phyloP scores from a whole-genome alignment of 2,329 filamentous ascomycete genomes.

The Colletotrichum tamarilloi region DNA sequence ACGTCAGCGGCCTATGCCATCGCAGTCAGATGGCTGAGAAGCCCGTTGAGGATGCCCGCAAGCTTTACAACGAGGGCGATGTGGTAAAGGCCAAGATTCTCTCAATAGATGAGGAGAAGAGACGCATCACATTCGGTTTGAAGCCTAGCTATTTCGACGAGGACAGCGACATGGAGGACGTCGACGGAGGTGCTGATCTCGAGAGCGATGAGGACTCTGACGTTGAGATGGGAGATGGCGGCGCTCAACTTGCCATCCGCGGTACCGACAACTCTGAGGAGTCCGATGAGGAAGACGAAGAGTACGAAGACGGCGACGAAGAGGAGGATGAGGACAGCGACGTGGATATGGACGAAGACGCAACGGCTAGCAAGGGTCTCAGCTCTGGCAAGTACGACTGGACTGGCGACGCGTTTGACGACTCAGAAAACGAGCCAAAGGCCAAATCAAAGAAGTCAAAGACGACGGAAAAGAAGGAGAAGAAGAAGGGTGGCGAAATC shows the following conservation, averaged over 20 bases:
- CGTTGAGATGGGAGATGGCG: slow-evolving; percentile 60
- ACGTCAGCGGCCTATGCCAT: slow-evolving; percentile 94
- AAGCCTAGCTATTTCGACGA: slow-evolving; percentile 91
- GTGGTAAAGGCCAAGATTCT: slow-evolving; percentile 92
- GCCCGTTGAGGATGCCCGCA: slow-evolving; percentile 83
- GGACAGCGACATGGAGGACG: slow-evolving; percentile 62
- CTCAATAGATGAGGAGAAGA: slow-evolving; percentile 78
- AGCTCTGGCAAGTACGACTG: slow-evolving; percentile 85
- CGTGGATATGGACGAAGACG: slow-evolving; percentile 55
- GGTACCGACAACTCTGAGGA: slow-evolving; percentile 54
- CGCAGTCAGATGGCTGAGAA: slow-evolving; percentile 91
- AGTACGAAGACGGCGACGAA: slow-evolving; percentile 53
- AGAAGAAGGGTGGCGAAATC: slow-evolving; percentile 77
- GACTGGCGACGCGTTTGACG: slow-evolving; percentile 77
- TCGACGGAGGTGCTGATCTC: slow-evolving; percentile 57
- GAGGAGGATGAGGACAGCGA: slow-evolving; percentile 53
- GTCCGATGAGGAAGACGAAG: slow-evolving; percentile 49
- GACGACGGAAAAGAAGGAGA: slow-evolving; percentile 58
- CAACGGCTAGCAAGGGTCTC: slow-evolving; percentile 43
- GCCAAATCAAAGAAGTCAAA: slow-evolving; percentile 43
- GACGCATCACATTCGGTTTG: slow-evolving; percentile 87
- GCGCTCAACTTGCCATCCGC: slow-evolving; percentile 54
- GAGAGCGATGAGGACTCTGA: slow-evolving; percentile 58
- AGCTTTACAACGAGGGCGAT: slow-evolving; percentile 91
- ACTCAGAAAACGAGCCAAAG: slow-evolving; percentile 64